Percentiles rank a stretch among this genome's conserved stretches.
Conservation (phyloP, 129 eudicot genomes). For the Flaveria sonorensis region DNA sequence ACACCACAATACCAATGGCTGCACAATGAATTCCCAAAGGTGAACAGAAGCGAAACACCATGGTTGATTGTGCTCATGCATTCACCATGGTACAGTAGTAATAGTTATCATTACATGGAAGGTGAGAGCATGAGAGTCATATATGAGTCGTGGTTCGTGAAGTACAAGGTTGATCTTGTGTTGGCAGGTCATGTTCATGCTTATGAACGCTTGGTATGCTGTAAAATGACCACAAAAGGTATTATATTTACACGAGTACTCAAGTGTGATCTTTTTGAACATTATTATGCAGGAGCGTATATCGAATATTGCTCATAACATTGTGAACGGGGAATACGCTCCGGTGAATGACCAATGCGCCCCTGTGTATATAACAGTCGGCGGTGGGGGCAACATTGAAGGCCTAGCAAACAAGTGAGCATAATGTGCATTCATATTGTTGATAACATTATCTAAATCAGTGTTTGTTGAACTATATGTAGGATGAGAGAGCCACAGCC, state of each 20-base stretch:
- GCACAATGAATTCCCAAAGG: constrained; percentile 37
- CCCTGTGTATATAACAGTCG: constrained; percentile 65
- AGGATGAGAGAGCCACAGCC: constrained; percentile 75
- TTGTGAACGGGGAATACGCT: constrained; percentile 45
- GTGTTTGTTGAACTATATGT: background rate
- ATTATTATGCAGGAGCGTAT: constrained; percentile 43
- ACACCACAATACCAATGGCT: constrained; percentile 60
- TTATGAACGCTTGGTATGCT: constrained; percentile 58
- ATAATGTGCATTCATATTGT: background rate
- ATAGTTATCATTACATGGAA: constrained; percentile 55
- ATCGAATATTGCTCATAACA: constrained; percentile 55
- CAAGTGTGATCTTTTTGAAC: too few relatives aligned
- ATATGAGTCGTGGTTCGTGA: constrained; percentile 53
- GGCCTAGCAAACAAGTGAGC: constrained; percentile 59
- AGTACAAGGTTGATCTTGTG: constrained; percentile 57
- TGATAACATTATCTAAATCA: background rate
- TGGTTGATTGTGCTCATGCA: constrained; percentile 67
- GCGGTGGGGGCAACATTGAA: constrained; percentile 60
- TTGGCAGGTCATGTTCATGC: constrained; percentile 71
- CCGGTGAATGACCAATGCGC: constrained; percentile 50
- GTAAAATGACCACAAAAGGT: background rate
- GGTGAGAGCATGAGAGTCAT: constrained; percentile 60
- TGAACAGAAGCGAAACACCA: constrained; percentile 59
- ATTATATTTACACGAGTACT: too few relatives aligned
- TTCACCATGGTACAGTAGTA: constrained; percentile 60